Percentiles rank a stretch among this genome's conserved stretches.
phyloP scores from a whole-genome alignment of 2,329 filamentous ascomycete species.

The Triangularia verruculosa region DNA sequence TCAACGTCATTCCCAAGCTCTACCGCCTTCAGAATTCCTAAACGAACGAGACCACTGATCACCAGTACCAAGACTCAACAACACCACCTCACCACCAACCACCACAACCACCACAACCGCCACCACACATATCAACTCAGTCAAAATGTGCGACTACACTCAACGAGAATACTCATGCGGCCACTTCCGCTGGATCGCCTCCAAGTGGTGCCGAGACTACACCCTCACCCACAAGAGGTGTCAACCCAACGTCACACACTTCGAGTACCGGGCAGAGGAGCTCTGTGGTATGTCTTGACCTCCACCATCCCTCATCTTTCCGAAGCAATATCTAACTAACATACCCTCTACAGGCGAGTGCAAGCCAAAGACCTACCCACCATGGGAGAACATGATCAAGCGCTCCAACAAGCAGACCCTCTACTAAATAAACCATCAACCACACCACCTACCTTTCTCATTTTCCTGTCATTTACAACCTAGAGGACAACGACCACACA shows the following conservation, averaged over 20 bases:
- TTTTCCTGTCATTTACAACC: not conserved
- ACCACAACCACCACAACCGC: too few relatives aligned
- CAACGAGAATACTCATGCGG: constrained; percentile 39
- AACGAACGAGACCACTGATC: constrained; percentile 1
- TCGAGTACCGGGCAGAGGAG: constrained; percentile 34
- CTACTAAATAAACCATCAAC: not conserved
- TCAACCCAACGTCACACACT: constrained; percentile 35
- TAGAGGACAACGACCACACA: not conserved
- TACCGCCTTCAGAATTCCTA: constrained; percentile 3
- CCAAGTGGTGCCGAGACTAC: constrained; percentile 36
- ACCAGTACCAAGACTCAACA: not conserved
- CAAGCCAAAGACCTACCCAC: constrained; percentile 35
- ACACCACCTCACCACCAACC: not conserved
- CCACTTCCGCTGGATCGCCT: constrained; percentile 37
- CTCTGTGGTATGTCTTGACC: constrained; percentile 30
- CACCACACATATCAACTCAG: too few relatives aligned
- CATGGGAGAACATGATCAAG: constrained; percentile 39
- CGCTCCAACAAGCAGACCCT: constrained; percentile 25
- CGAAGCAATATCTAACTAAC: constrained; percentile 13
- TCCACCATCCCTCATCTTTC: not conserved
- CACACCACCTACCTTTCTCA: not conserved
- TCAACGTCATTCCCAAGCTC: constrained; percentile 25
- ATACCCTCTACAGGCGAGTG: constrained; percentile 34
- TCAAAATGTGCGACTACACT: constrained; percentile 51
- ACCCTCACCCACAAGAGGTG: constrained; percentile 34